These are phyloP conservation scores for Fusarium sp. DNA, from an alignment of 2,329 filamentous ascomycete species.

Conservation along the genomic window DNA sequence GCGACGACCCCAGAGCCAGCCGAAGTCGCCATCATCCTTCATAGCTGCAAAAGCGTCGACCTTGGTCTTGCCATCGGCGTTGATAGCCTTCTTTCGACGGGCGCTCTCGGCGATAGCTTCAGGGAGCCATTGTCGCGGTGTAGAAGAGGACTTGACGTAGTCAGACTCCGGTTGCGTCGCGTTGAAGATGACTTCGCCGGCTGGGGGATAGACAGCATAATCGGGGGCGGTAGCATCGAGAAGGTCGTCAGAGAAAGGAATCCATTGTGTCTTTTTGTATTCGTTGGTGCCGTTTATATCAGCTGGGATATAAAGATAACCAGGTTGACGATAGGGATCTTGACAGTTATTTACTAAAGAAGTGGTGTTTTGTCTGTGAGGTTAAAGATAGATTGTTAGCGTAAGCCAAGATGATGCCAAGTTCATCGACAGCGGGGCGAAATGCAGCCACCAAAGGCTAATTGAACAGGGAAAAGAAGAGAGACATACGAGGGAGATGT, in stretches of 20 bases:
- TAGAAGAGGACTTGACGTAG: constrained; percentile 22
- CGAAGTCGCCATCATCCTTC: constrained; percentile 30
- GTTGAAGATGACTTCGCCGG: constrained; percentile 71
- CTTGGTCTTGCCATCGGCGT: not conserved
- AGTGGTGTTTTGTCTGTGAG: not conserved
- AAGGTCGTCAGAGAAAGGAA: constrained; percentile 55
- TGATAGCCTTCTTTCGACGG: constrained; percentile 24
- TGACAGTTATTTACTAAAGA: constrained; percentile 23
- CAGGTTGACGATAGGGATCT: constrained; percentile 60
- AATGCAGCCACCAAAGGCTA: not conserved
- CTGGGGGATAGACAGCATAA: constrained; percentile 54
- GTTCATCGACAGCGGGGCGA: constrained; percentile 3
- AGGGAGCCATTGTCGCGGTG: constrained; percentile 33
- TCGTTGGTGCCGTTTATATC: constrained; percentile 65
- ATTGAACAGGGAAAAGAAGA: not conserved
- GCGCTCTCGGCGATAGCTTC: constrained; percentile 24
- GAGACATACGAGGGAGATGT: constrained; percentile 19
- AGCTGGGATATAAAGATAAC: constrained; percentile 64
- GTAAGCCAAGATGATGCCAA: constrained; percentile 21
- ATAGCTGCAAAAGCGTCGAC: constrained; percentile 13
- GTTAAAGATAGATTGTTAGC: constrained; percentile 23
- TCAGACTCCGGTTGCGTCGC: constrained; percentile 61
- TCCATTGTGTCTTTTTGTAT: constrained; percentile 61
- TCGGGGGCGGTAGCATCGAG: constrained; percentile 67
- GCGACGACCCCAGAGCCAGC: constrained; percentile 42